Conservation (phyloP, 768 basidiomycete species). For the Serendipita indica region DNA sequence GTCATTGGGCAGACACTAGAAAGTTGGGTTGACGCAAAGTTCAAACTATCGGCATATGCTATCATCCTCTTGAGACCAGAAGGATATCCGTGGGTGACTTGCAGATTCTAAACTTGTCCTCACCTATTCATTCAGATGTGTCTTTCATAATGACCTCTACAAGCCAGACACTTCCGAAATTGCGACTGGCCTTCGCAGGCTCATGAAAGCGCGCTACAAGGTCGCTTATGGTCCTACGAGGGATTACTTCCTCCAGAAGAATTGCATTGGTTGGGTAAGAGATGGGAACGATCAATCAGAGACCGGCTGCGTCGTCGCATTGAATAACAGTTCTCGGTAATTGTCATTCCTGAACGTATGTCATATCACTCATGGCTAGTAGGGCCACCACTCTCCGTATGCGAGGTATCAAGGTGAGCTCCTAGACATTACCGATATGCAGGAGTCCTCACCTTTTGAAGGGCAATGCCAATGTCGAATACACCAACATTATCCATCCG, state of each 20-base stretch:
- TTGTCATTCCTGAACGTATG: background rate
- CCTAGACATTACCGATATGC: too few relatives aligned
- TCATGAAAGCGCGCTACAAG: constrained; percentile 47
- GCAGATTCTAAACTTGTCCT: background rate
- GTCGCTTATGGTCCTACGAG: constrained; percentile 50
- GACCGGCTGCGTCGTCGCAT: constrained; percentile 52
- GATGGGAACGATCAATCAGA: constrained; percentile 35
- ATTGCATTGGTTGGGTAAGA: constrained; percentile 67
- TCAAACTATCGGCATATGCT: constrained; percentile 74
- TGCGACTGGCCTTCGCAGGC: constrained; percentile 34
- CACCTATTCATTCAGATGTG: constrained; percentile 36
- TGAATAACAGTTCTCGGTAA: constrained; percentile 37
- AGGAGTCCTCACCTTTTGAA: background rate
- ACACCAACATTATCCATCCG: background rate
- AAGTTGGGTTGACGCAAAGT: constrained; percentile 62
- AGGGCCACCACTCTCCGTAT: background rate
- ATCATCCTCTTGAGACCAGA: constrained; percentile 53
- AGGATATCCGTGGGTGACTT: constrained; percentile 53
- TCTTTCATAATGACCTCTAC: constrained; percentile 79
- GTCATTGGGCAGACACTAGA: constrained; percentile 58
- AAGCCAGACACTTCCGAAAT: constrained; percentile 38
- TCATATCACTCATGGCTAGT: background rate
- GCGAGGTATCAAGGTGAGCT: too few relatives aligned
- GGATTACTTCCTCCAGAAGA: constrained; percentile 44
- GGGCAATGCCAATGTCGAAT: background rate